A percentile compares a stretch with the other conserved stretches of the same genome.
These are phyloP conservation scores for Starmera dryadoides DNA, from an alignment of 805 yeast genomes.

Conservation along the genomic window DNA sequence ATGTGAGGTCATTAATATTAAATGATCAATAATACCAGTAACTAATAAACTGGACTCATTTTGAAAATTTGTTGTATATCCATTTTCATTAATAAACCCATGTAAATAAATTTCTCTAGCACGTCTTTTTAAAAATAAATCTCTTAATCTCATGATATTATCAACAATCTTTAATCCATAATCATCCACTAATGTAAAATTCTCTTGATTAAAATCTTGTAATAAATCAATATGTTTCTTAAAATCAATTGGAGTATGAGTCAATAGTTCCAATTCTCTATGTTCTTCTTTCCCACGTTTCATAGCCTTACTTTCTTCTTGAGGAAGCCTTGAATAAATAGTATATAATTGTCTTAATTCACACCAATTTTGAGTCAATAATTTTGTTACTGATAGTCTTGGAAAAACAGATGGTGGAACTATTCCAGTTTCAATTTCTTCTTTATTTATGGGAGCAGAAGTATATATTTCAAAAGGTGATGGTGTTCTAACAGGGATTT, in stretches of 20 bases:
- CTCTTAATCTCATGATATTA: slow-evolving; percentile 32
- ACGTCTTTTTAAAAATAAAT: slow-evolving; percentile 38
- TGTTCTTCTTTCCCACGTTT: slow-evolving; percentile 42
- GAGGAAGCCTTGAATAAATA: slow-evolving; percentile 37
- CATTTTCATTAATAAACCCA: slow-evolving; percentile 13
- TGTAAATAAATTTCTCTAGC: slow-evolving; percentile 56
- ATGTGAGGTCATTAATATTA: slow-evolving; percentile 19
- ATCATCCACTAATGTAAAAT: slow-evolving; percentile 15
- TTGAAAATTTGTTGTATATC: not conserved
- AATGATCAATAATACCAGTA: slow-evolving; percentile 59
- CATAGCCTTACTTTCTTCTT: slow-evolving; percentile 33
- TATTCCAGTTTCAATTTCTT: not conserved
- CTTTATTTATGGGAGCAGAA: not conserved
- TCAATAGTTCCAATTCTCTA: slow-evolving; percentile 34
- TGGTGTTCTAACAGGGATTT: not conserved
- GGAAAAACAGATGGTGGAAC: slow-evolving; percentile 10
- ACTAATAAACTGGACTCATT: slow-evolving; percentile 30
- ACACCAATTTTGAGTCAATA: slow-evolving; percentile 60
- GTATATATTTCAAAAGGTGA: not conserved
- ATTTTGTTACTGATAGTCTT: slow-evolving; percentile 51
- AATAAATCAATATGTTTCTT: slow-evolving; percentile 1
- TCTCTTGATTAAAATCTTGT: slow-evolving; percentile 9
- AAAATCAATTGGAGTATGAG: slow-evolving; percentile 30
- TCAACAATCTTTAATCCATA: slow-evolving; percentile 32
- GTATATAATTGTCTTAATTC: slow-evolving; percentile 51